A percentile compares a stretch with the other conserved stretches of the same genome.
Conservation (phyloP, 164 flowering plant species). For the Tetracentron sinense region DNA sequence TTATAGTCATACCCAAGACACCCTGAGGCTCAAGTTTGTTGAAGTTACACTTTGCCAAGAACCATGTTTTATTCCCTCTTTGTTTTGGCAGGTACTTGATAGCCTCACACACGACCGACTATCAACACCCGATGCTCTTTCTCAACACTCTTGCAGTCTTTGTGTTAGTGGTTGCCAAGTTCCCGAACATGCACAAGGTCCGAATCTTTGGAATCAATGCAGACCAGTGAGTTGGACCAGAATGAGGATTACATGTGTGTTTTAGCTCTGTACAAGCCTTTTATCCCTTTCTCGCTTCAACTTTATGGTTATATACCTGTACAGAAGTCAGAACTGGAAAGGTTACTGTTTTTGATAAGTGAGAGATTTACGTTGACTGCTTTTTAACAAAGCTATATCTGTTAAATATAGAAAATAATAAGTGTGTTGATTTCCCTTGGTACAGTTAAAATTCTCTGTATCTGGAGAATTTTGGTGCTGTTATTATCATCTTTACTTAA, state of each 20-base stretch:
- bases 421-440: background rate
- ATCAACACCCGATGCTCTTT: too few species aligned
- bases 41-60: too few species aligned
- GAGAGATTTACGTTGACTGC: background rate
- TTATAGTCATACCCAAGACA: too few species aligned
- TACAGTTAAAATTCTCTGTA: background rate
- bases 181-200: too few species aligned
- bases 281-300: background rate
- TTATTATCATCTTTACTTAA: background rate
- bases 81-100: too few species aligned
- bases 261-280: slow-evolving; percentile 9
- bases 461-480: background rate
- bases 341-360: slow-evolving; percentile 1
- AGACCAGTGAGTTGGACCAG: slow-evolving; percentile 10
- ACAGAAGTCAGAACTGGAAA: too few species aligned
- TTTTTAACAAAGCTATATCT: background rate
- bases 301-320: background rate
- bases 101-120: too few species aligned
- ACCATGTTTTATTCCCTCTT: too few species aligned
- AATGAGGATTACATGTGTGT: background rate
- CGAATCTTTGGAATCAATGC: slow-evolving; percentile 27
- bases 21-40: too few species aligned
- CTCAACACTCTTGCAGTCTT: too few species aligned
- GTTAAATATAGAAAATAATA: background rate
- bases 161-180: too few species aligned